phyloP scores from a whole-genome alignment of 768 basidiomycete species.

The Collybia sordida region DNA sequence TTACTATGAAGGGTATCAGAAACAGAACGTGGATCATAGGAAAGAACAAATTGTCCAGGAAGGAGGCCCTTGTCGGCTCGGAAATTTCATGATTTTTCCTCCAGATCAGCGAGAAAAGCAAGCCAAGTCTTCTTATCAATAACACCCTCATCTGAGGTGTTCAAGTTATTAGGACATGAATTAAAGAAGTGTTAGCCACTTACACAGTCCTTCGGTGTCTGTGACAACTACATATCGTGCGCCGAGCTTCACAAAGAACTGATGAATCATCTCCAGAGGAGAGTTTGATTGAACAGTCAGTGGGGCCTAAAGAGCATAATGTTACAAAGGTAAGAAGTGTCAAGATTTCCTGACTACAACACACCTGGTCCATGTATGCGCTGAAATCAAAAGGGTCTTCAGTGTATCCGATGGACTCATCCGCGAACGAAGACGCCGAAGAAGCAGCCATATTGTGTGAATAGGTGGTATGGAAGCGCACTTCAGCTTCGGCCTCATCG shows the following conservation, averaged over 20 bases:
- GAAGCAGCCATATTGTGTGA: conserved; percentile 45
- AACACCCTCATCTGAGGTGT: conserved; percentile 74
- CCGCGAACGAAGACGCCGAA: conserved; percentile 62
- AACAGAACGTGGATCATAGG: too few species aligned
- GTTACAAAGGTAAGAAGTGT: not conserved
- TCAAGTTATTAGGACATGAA: not conserved
- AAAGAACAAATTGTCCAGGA: not conserved
- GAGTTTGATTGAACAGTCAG: conserved; percentile 81
- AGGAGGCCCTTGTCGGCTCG: not conserved
- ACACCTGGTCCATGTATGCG: conserved; percentile 87
- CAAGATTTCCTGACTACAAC: conserved; percentile 5
- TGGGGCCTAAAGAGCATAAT: conserved; percentile 60
- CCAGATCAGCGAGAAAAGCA: conserved; percentile 76
- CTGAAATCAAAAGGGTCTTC: conserved; percentile 77
- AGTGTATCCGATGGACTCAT: conserved; percentile 27
- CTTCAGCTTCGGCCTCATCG: conserved; percentile 62
- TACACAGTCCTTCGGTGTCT: conserved; percentile 81
- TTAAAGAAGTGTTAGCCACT: conserved; percentile 19
- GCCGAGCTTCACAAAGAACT: conserved; percentile 92
- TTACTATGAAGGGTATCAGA: too few species aligned
- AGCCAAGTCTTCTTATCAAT: conserved; percentile 97
- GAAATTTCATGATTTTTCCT: conserved; percentile 44
- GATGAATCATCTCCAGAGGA: conserved; percentile 90
- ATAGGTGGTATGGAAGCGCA: conserved; percentile 60
- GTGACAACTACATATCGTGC: conserved; percentile 87